These are phyloP conservation scores for Ascochyta koolunga DNA, from an alignment of 2,329 filamentous ascomycete genomes.

Conservation along the genomic window DNA sequence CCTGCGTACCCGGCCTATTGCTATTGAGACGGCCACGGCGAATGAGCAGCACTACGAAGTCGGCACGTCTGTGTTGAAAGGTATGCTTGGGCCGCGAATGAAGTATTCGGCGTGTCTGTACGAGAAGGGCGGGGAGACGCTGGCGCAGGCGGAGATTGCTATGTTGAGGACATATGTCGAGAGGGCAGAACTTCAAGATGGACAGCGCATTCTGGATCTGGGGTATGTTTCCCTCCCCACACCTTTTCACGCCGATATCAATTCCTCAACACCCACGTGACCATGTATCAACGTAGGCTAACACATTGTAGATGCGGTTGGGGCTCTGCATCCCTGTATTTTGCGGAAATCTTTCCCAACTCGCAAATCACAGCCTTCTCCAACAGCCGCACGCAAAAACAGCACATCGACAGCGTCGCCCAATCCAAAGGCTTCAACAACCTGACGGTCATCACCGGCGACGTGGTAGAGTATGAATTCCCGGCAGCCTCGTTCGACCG, in stretches of 20 bases:
- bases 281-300: background rate
- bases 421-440: slow-evolving; percentile 63
- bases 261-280: background rate
- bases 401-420: slow-evolving; percentile 68
- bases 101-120: slow-evolving; percentile 75
- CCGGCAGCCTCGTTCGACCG: slow-evolving; percentile 64
- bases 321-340: slow-evolving; percentile 69
- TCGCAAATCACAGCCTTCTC: slow-evolving; percentile 70
- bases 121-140: slow-evolving; percentile 59
- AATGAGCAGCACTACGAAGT: slow-evolving; percentile 78
- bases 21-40: slow-evolving; percentile 69
- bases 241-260: background rate
- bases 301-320: slow-evolving; percentile 64
- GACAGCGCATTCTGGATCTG: slow-evolving; percentile 67
- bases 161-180: slow-evolving; percentile 70
- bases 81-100: slow-evolving; percentile 70
- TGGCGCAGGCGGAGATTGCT: slow-evolving; percentile 68
- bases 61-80: slow-evolving; percentile 66
- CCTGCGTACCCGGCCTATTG: slow-evolving; percentile 67
- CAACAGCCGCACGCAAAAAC: slow-evolving; percentile 72
- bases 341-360: slow-evolving; percentile 68
- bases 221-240: slow-evolving; percentile 54
- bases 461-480: slow-evolving; percentile 71
- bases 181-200: slow-evolving; percentile 64
- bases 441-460: slow-evolving; percentile 68